Conservation (phyloP, 306 rosid genomes). For the Rosa rugosa region DNA sequence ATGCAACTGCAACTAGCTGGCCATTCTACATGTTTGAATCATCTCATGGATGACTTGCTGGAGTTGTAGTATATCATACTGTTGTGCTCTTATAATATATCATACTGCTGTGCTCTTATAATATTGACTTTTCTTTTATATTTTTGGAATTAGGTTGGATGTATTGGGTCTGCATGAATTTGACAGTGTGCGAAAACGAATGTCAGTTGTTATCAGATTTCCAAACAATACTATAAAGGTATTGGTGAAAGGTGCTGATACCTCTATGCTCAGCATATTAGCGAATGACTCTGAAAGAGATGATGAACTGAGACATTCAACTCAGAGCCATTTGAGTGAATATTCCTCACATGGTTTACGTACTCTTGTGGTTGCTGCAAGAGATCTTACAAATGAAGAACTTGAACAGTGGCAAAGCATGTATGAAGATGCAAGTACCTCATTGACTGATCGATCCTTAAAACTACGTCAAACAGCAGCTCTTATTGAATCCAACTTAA, state of each 20-base stretch:
- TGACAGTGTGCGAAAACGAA: conserved; percentile 93
- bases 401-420: conserved; percentile 79
- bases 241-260: conserved; percentile 96
- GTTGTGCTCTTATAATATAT: neutral
- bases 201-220: conserved; percentile 93
- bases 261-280: conserved; percentile 72
- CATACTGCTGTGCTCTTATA: neutral
- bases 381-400: conserved; percentile 70
- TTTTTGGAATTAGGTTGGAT: conserved; percentile 67
- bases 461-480: conserved; percentile 80
- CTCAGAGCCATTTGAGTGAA: conserved; percentile 71
- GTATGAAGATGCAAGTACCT: conserved; percentile 93
- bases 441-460: conserved; percentile 68
- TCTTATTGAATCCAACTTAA: conserved; percentile 70
- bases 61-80: neutral
- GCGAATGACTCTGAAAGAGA: conserved; percentile 40
- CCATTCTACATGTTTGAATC: conserved; percentile 9
- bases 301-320: conserved; percentile 38
- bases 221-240: conserved; percentile 81
- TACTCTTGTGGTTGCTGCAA: conserved; percentile 84
- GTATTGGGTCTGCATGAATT: conserved; percentile 97
- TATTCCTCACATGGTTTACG: conserved; percentile 86
- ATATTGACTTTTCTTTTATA: conserved; percentile 7
- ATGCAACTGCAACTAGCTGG: neutral
- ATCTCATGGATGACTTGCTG: neutral